Evolutionary conservation across 495 filamentous ascomycete genomes (phyloP), one percentile per base, ranked within the genome.

Genomic region (Pyrenula massariospora): DNA sequence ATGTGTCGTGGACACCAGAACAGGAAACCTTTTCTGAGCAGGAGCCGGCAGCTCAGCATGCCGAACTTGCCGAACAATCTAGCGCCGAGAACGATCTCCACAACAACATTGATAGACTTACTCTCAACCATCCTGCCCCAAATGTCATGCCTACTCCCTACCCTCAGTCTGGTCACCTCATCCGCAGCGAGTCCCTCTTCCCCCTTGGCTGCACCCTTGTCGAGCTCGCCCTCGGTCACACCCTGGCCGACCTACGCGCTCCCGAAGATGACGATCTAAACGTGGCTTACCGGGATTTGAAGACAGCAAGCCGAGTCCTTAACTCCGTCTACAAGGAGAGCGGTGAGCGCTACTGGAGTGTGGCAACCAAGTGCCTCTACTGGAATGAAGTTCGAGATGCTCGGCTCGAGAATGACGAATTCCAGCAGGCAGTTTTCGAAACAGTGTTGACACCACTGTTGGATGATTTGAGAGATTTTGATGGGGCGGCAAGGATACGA

Each of bases 151-250:
- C n/a, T n/a, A n/a, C n/a, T n/a, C n/a, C n/a, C n/a, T n/a, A n/a
- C n/a, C 42, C 42, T 11, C 19, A 11, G 11, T 11, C 42, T 11
- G 42, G 11, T 48, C 42, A 48, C 19, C 54, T 63, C 20, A 65
- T 67, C 52, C 60, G 59, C 52, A 67, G 60, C 53, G 49, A 64
- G 24, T 54, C 61, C 22, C 57, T 71, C 2, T 66, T 68, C 36
- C 61, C 66, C 0, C 56, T 71, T 0, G 70, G 67, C 1, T 48
- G 69, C 10, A 61, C 62, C 1, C 62, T 71, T 20, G 60, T 69
- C 3, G 70, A 71, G 54, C 59, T 71, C 24, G 69, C 67, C 42
- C 61, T 70, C 19, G 68, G 68, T n/a, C 58, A 57, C 25, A 60
- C 60, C 0, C n/a, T 71, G 2, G 56, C 57, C n/a, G 52, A 57